phyloP scores from a whole-genome alignment of 106 monocot species.

The Dendrobium officinale region DNA sequence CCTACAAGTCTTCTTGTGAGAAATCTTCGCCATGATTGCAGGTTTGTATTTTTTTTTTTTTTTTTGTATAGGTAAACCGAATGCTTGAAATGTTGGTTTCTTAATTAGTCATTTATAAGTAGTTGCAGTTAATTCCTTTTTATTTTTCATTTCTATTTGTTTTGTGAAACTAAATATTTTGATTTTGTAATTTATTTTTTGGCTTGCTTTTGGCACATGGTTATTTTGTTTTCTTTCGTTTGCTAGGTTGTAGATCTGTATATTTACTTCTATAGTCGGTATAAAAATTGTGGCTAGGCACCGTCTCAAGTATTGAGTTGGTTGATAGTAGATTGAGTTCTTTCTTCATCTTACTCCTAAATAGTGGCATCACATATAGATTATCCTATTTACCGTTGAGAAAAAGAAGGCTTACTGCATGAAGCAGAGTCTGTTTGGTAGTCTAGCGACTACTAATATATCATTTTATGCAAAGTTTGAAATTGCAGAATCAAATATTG shows the following conservation, averaged over 20 bases:
- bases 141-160: background rate
- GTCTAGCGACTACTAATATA: background rate
- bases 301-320: too few relatives aligned
- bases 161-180: background rate
- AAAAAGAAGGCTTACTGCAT: too few relatives aligned
- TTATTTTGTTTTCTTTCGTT: too few relatives aligned
- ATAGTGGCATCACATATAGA: too few relatives aligned
- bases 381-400: too few relatives aligned
- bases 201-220: background rate
- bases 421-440: background rate
- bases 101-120: background rate
- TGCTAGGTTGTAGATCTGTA: too few relatives aligned
- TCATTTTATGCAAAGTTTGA: too few relatives aligned
- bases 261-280: too few relatives aligned
- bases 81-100: background rate
- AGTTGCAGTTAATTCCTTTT: background rate
- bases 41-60: constrained; percentile 29
- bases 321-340: too few relatives aligned
- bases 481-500: too few relatives aligned
- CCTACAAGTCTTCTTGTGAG: constrained; percentile 90
- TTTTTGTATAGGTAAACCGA: background rate
- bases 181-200: background rate
- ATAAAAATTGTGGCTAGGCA: too few relatives aligned
- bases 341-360: too few relatives aligned
- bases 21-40: constrained; percentile 91